Percentiles rank a stretch among this genome's conserved stretches.
Evolutionary conservation across 179 eudicot species (phyloP).

Genomic region (Silene noctiflora): DNA sequence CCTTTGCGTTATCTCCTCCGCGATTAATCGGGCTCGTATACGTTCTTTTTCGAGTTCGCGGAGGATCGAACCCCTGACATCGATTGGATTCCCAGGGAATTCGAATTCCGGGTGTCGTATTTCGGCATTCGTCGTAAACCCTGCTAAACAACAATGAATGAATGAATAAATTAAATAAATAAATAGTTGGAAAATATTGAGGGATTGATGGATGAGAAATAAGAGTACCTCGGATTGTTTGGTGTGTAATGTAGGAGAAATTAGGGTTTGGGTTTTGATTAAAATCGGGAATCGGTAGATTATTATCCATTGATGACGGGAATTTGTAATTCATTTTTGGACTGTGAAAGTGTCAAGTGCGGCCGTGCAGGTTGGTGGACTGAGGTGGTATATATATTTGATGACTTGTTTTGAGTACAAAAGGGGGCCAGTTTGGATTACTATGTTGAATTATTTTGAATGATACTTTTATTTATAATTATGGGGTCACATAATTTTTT

Average conservation of each 20-base stretch:
- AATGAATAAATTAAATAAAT: background rate
- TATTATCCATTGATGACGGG: background rate
- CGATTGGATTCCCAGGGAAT: slow-evolving; percentile 11
- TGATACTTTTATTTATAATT: too few species aligned
- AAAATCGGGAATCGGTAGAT: slow-evolving; percentile 3
- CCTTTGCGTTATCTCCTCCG: slow-evolving; percentile 39
- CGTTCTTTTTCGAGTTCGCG: slow-evolving; percentile 55
- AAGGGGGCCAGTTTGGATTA: too few species aligned
- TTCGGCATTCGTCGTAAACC: slow-evolving; percentile 16
- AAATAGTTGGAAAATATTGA: background rate
- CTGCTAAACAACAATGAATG: slow-evolving; percentile 24
- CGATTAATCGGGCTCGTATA: slow-evolving; percentile 53
- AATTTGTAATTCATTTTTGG: too few species aligned
- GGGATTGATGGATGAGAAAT: background rate
- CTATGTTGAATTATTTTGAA: too few species aligned
- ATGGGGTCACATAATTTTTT: too few species aligned
- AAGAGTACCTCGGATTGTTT: slow-evolving; percentile 37
- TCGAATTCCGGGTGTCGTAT: slow-evolving; percentile 8
- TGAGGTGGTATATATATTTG: too few species aligned
- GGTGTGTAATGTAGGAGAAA: slow-evolving; percentile 34
- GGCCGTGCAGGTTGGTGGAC: too few species aligned
- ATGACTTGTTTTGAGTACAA: too few species aligned
- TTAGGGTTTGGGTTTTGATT: slow-evolving; percentile 2
- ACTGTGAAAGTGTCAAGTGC: too few species aligned
- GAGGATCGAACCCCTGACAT: slow-evolving; percentile 29